Evolutionary conservation across 352 stramenopile genomes (phyloP), one percentile per base, ranked within the genome.

Genomic region (Globisporangium radiosum): DNA sequence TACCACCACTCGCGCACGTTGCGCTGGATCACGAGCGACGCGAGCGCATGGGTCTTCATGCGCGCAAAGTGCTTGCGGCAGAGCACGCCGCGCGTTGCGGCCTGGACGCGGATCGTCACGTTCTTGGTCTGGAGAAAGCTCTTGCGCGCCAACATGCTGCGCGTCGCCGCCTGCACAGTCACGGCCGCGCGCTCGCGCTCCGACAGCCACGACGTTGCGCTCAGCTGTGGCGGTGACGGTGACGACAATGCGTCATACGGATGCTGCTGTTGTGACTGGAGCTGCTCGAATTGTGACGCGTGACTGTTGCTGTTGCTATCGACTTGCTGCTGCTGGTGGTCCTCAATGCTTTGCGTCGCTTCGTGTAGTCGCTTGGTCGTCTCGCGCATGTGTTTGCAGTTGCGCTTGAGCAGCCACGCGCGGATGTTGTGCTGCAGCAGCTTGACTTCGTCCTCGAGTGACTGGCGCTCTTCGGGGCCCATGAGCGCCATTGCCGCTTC

Each of bases 311-410:
- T 33, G 40, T 44, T 13, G 40, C 40, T 73, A 5, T 47, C 45
- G 4, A 63, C 45, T 9, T 70, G 51, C 39, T 67, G 54, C 36
- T 80, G 78, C 52, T 88, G 73, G 17, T 81, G 72, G 19, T 84
- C 64, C 48, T 81, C 64, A n/a, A 90, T 85, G 64, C 49, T 87
- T 36, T 72, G 72, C 3, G 82, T 73, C 1, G 80, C 82, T 73
- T 93, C 86, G 25, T 93, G 76, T 5, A 96, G 66, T 38, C 78
- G 73, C 54, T 87, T 88, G 38, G 88, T 94, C 19, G 88, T 88
- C 54, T 96, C 87, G 17, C 87, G 80, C 80, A 96, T 92, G 56
- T 87, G 90, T 33, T 81, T 82, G 60, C 88, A 96, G 62, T 95
- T 96, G 36, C 88, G 81, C 19, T 88, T 86, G 17, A 96, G 73